These are phyloP conservation scores for Penicillium daleae DNA, from an alignment of 495 filamentous ascomycete genomes.

Conservation along the genomic window DNA sequence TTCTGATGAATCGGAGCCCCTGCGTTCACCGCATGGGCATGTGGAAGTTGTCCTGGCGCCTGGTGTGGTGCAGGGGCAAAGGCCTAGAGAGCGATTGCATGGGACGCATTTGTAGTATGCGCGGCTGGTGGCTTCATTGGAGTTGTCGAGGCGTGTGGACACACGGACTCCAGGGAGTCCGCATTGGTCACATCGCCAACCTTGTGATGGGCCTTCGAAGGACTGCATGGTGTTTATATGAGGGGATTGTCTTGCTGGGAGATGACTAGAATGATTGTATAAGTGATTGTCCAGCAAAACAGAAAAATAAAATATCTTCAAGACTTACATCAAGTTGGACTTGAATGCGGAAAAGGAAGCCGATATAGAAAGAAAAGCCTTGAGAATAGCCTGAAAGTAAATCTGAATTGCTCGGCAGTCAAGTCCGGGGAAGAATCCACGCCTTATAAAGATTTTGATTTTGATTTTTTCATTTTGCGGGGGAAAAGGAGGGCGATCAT, in stretches of 20 bases:
- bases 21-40: slow-evolving; percentile 18
- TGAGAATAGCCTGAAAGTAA: slow-evolving; percentile 12
- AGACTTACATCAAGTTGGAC: slow-evolving; percentile 6
- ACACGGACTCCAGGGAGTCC: slow-evolving; percentile 30
- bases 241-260: neutral
- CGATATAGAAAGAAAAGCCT: neutral
- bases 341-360: slow-evolving; percentile 6
- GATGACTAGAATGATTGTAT: slow-evolving; percentile 9
- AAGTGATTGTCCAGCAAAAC: neutral
- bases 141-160: slow-evolving; percentile 3
- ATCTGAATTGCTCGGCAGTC: neutral
- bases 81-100: slow-evolving; percentile 25
- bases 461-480: slow-evolving; percentile 18
- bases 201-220: neutral
- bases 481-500: slow-evolving; percentile 18
- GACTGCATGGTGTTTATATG: slow-evolving; percentile 13
- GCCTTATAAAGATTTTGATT: slow-evolving; percentile 20
- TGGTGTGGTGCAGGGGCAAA: slow-evolving; percentile 27
- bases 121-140: neutral
- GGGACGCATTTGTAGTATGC: slow-evolving; percentile 30
- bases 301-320: neutral
- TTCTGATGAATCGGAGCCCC: slow-evolving; percentile 11
- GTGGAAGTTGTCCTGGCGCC: slow-evolving; percentile 21
- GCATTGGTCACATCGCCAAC: slow-evolving; percentile 21
- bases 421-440: slow-evolving; percentile 11